These are phyloP conservation scores for Allium sativum DNA, from an alignment of 106 monocot species.

Conservation along the genomic window DNA sequence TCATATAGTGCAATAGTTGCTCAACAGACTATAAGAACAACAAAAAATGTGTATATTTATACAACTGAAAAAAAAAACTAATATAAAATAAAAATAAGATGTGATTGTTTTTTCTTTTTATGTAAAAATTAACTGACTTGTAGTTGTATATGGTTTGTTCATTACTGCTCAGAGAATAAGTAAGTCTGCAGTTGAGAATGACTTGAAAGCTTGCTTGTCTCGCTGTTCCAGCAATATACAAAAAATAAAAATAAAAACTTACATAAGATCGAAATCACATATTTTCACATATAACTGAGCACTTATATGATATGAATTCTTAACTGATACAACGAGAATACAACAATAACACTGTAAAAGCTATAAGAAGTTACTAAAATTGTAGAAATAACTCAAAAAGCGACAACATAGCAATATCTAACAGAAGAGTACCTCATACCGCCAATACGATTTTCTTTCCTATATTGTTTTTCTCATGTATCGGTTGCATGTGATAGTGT, in stretches of 20 bases:
- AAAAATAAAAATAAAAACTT: constrained; percentile 17
- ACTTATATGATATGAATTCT: constrained; percentile 2
- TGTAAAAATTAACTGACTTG: no score
- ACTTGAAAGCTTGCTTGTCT: not conserved
- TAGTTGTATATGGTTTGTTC: no score
- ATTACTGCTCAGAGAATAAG: no score
- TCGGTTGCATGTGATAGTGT: not conserved
- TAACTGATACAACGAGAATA: not conserved
- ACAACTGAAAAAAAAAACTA: no score
- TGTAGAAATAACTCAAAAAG: constrained; percentile 1
- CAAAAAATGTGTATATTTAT: no score
- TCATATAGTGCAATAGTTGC: no score
- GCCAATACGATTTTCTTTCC: not conserved
- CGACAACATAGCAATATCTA: constrained; percentile 9
- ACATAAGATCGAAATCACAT: constrained; percentile 9
- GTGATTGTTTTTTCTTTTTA: no score
- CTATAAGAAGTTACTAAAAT: constrained; percentile 4
- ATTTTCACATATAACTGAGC: constrained; percentile 3
- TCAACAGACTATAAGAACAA: no score
- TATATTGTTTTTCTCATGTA: not conserved
- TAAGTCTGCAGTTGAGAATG: not conserved
- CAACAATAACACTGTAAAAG: constrained; percentile 1
- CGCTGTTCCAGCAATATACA: constrained; percentile 1
- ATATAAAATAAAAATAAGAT: no score
- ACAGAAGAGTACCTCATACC: constrained; percentile 4